A percentile compares a stretch with the other conserved stretches of the same genome.
Conservation (phyloP, 139 green algal genomes). For the Picochlorum sp. region DNA sequence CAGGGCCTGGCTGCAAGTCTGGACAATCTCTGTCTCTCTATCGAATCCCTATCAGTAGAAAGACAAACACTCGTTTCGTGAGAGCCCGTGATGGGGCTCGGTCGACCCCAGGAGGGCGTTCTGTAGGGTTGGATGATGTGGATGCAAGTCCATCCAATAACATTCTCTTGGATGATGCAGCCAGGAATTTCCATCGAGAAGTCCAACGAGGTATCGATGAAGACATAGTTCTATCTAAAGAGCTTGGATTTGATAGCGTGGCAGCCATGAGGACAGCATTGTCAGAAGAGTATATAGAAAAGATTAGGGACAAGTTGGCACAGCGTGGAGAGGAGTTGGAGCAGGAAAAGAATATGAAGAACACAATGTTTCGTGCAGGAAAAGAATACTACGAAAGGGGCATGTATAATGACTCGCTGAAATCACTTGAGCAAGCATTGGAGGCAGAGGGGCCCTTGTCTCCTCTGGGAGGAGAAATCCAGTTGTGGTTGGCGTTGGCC, state of each 20-base stretch:
- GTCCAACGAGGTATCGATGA: constrained; percentile 40
- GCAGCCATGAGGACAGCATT: constrained; percentile 41
- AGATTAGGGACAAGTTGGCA: constrained; percentile 62
- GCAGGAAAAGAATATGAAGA: constrained; percentile 24
- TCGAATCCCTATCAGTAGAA: too few species aligned
- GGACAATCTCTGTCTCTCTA: too few species aligned
- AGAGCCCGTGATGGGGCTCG: too few species aligned
- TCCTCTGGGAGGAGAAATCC: constrained; percentile 62
- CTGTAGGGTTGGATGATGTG: background rate
- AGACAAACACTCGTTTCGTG: too few species aligned
- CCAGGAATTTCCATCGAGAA: background rate
- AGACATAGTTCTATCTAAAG: constrained; percentile 55
- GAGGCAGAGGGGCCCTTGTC: constrained; percentile 44
- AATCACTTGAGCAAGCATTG: constrained; percentile 50
- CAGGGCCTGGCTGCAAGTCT: too few species aligned
- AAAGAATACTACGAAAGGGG: constrained; percentile 44
- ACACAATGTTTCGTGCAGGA: constrained; percentile 27
- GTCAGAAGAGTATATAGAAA: constrained; percentile 56
- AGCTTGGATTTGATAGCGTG: constrained; percentile 43
- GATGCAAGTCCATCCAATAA: background rate
- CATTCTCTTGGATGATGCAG: background rate
- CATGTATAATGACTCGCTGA: constrained; percentile 42
- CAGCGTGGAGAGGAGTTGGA: constrained; percentile 38
- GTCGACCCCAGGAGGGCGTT: too few species aligned
- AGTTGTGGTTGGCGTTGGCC: constrained; percentile 78